Base-by-base conservation (phyloP, 2,329 filamentous ascomycete species). In the Aureobasidium sp. region DNA sequence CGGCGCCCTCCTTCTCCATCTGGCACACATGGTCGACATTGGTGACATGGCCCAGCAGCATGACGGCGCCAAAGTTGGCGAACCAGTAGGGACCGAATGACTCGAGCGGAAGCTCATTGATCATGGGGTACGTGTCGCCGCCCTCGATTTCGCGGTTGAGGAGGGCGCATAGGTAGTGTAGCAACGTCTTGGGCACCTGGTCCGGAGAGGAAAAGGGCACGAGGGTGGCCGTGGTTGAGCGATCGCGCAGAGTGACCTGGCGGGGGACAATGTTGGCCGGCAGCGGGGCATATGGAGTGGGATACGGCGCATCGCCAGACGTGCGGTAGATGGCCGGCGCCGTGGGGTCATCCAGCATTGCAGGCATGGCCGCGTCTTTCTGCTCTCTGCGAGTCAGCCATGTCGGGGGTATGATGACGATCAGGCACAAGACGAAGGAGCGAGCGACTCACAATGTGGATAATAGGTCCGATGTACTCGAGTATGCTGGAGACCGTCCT, bases 111-210 rank as follows among this genome's bases (percentile, higher is more conserved):
- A 96, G 84, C 20, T 86, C 80, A 58, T 92, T 87, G 68, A 87
- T 84, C 88, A 95, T 93, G 25, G 91, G 90, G 74, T 96, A 96
- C 1, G 91, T 95, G 73, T 96, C 91, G 62, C 91, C 91, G 74
- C 90, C 89, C 70, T 94, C 90, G 70, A 96, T 94, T 75, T 96
- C 91, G 75, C 89, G 88, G 73, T 92, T 93, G 69, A 96, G 82
- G 76, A 94, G 88, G 70, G 91, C 88, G 68, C 84, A 89, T 51
- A 96, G 84, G 71, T 95, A 94, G 42, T 82, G 81, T 39, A 93
- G 79, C 63, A 96, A 79, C 7, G 87, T 87, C 42, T 80, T 78
- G 2, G 91, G 91, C n/a, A 95, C 87, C 71, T 91, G 84, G 62
- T 85, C 79, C 20, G 84, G 83, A n/a, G 88, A 88, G 20, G 85